phyloP scores from a whole-genome alignment of 768 basidiomycete genomes.

The Mycena leptocephala region DNA sequence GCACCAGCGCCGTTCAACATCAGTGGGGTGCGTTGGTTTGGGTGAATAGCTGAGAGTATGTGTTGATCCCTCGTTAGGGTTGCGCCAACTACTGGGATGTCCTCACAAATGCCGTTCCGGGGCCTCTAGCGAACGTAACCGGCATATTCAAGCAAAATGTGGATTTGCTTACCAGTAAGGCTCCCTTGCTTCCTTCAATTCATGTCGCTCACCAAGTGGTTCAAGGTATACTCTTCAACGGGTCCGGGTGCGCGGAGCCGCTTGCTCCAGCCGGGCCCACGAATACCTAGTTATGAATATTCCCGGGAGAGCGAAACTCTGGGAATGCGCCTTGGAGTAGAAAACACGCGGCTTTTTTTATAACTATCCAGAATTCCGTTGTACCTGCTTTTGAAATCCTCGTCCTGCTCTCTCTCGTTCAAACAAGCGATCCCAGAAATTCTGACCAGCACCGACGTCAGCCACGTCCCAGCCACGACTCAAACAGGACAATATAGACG shows the following conservation, averaged over 20 bases:
- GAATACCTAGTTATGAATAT: too few species aligned
- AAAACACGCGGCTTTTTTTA: too few species aligned
- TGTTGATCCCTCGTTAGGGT: not conserved
- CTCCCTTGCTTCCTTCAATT: too few species aligned
- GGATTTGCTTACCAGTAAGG: not conserved
- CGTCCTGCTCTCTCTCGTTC: not conserved
- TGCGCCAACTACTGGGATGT: not conserved
- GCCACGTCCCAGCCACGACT: not conserved
- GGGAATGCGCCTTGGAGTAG: not conserved
- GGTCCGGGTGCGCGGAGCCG: too few species aligned
- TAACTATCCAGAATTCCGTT: too few species aligned
- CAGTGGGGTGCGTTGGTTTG: not conserved
- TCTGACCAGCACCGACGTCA: not conserved
- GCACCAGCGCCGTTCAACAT: conserved; percentile 23
- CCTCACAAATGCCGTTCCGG: not conserved
- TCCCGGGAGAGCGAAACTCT: not conserved
- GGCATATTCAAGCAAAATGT: not conserved
- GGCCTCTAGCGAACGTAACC: too few species aligned
- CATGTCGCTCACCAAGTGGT: too few species aligned
- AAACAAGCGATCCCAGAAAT: not conserved
- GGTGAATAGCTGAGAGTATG: not conserved
- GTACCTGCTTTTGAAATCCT: not conserved
- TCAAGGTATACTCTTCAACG: too few species aligned
- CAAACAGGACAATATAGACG: not conserved
- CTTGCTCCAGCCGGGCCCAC: too few species aligned